These are phyloP conservation scores for Ogataea ganodermae DNA, from an alignment of 805 yeast genomes.

Conservation along the genomic window DNA sequence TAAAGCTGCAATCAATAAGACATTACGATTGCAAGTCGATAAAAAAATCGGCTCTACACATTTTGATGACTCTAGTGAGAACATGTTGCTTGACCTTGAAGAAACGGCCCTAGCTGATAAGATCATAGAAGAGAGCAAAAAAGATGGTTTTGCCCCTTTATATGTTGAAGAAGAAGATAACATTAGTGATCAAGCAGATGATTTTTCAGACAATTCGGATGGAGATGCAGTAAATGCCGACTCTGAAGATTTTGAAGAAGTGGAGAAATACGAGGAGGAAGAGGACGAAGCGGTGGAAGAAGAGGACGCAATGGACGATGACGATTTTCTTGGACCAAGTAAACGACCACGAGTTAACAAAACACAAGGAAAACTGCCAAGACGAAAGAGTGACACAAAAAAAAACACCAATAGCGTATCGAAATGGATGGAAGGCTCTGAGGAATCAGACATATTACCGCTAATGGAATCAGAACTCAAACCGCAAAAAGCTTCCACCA, in stretches of 20 bases:
- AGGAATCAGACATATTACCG: conserved; percentile 14
- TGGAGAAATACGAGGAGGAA: conserved; percentile 1
- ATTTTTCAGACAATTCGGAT: not conserved
- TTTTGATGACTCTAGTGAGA: conserved; percentile 37
- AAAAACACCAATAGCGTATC: conserved; percentile 18
- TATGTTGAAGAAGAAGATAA: conserved; percentile 22
- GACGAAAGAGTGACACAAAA: not conserved
- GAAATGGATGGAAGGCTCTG: not conserved
- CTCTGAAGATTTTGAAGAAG: conserved; percentile 7
- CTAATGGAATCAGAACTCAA: conserved; percentile 28
- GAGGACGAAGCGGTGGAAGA: conserved; percentile 9
- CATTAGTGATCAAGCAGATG: not conserved
- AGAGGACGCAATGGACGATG: conserved; percentile 6
- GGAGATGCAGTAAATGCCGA: not conserved
- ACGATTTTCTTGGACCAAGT: not conserved
- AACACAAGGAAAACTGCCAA: conserved; percentile 11
- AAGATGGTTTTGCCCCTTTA: conserved; percentile 27
- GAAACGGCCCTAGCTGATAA: conserved; percentile 49
- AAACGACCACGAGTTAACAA: not conserved
- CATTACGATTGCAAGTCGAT: conserved; percentile 38
- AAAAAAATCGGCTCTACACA: conserved; percentile 24
- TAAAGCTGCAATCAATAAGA: conserved; percentile 50
- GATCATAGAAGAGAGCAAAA: conserved; percentile 42
- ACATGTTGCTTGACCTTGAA: conserved; percentile 39
- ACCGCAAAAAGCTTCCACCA: conserved; percentile 26